These are phyloP conservation scores for Tetrahymena borealis DNA, from an alignment of 73 alveolate species.

Conservation along the genomic window DNA sequence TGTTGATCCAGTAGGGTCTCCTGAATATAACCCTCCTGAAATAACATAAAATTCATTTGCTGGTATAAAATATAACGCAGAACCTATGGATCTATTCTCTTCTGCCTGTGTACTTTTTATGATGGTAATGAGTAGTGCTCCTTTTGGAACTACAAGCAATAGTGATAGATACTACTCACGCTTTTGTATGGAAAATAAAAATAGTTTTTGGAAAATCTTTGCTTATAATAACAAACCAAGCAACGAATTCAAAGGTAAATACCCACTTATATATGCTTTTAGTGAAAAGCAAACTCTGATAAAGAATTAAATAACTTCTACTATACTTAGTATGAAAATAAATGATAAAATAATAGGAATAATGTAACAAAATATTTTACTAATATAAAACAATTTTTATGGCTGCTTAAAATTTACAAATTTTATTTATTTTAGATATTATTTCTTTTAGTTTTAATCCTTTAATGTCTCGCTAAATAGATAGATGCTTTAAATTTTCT, in stretches of 20 bases:
- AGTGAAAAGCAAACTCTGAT: too few relatives aligned
- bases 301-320: too few relatives aligned
- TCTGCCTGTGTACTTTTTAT: constrained; percentile 33
- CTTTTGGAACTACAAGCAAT: constrained; percentile 16
- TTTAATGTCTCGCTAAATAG: too few relatives aligned
- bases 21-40: constrained; percentile 46
- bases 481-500: too few relatives aligned
- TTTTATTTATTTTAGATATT: too few relatives aligned
- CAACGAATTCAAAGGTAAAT: neutral
- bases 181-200: constrained; percentile 6
- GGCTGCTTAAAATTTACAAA: too few relatives aligned
- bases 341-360: too few relatives aligned
- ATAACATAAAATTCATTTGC: neutral
- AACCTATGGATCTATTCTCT: constrained; percentile 24
- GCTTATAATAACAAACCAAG: neutral
- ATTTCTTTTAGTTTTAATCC: too few relatives aligned
- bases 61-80: constrained; percentile 20
- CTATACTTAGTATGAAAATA: too few relatives aligned
- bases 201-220: constrained; percentile 20
- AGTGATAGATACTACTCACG: constrained; percentile 24
- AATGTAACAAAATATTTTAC: too few relatives aligned
- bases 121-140: constrained; percentile 44
- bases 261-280: too few relatives aligned
- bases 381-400: too few relatives aligned
- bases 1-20: constrained; percentile 27